Evolutionary conservation across 2,329 filamentous ascomycete genomes (phyloP).

Genomic region (Zymoseptoria ardabiliae): DNA sequence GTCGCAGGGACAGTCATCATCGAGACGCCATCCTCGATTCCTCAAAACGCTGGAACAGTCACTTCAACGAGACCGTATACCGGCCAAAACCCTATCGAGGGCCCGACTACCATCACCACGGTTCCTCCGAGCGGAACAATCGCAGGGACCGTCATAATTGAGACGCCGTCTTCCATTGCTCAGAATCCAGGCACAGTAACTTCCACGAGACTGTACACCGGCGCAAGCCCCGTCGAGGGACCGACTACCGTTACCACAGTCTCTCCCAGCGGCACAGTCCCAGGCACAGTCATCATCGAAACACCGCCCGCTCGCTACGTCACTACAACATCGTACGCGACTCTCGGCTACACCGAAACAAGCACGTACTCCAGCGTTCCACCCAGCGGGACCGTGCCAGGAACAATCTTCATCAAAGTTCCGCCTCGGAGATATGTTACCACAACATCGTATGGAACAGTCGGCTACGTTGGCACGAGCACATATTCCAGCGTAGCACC

Average conservation of each 20-base stretch:
- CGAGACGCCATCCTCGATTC: neutral
- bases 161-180: neutral
- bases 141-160: neutral
- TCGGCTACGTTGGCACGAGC: neutral
- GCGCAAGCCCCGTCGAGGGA: neutral
- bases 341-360: neutral
- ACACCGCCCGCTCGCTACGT: neutral
- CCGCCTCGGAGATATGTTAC: conserved; percentile 1
- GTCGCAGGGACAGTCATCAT: conserved; percentile 3
- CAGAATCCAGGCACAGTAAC: neutral
- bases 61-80: conserved; percentile 1
- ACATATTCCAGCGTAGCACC: conserved; percentile 6
- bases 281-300: neutral
- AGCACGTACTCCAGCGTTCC: conserved; percentile 4
- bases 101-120: neutral
- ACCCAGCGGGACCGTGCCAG: conserved; percentile 2
- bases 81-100: neutral
- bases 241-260: neutral
- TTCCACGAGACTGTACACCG: neutral
- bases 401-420: conserved; percentile 3
- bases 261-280: neutral
- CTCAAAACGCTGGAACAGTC: neutral
- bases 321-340: neutral
- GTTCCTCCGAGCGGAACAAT: neutral
- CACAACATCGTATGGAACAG: neutral